Evolutionary conservation across 331 rosid species (phyloP), one percentile per base, ranked within the genome.

Genomic region (Phaseolus coccineus): DNA sequence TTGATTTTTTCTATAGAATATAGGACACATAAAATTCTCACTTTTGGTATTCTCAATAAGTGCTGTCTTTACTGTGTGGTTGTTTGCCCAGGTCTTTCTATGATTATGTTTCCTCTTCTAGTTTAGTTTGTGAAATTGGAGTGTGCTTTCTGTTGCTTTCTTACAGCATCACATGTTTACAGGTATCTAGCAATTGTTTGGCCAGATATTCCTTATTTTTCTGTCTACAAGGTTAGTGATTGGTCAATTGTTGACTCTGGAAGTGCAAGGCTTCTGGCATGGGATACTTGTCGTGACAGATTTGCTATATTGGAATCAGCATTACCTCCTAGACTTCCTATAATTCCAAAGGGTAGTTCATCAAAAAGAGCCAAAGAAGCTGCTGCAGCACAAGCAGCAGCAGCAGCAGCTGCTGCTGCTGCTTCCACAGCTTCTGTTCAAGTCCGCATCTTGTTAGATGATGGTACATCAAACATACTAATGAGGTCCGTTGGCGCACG

Each of bases 201-300:
- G 99, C 99, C 99, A 62, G 99, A 96, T 83, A 93, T 96, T 80
- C 99, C 99, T 53, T 93, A 96, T 87, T 96, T 96, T 85, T 96
- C 99, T 31, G 81, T 96, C 77, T 93, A 93, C 91, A 93, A 93
- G 89, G 98, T 83, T 37, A 90, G 96, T 84, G 97, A 93, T 78
- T 96, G 99, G 99, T 91, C 99, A 42, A 89, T 93, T 27, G 98
- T 93, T 80, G 99, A 96, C 88, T 93, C 99, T 13, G 99, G 99
- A 81, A 93, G 93, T 88, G 98, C 99, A 59, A 90, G 98, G 84
- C 96, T 96, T 82, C 91, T 96, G 46, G 99, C 98, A 59, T 96
- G 98, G 99, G 99, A 96, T 88, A 83, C 96, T 42, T 96, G 99
- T 84, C 92, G 90, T 85, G 98, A 96, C 82, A 91, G 98, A 87